Evolutionary conservation across 192 early-diverging fungal species (phyloP).

Genomic region (Dimargaris cristalligena): DNA sequence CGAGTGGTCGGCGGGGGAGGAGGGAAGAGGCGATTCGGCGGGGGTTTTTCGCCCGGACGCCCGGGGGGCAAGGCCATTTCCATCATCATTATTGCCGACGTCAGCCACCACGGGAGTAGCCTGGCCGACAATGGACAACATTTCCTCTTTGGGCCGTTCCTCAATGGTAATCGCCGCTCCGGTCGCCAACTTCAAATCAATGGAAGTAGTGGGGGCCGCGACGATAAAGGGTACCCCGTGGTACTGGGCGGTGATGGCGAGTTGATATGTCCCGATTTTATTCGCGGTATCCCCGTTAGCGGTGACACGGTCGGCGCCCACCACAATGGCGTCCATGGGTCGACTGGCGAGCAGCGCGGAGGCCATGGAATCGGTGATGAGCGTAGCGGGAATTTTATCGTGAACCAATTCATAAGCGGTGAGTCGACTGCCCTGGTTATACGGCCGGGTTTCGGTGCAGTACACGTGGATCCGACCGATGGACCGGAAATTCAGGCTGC

Average conservation of each 20-base stretch:
- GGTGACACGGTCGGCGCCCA: conserved; percentile 93
- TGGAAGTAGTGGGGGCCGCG: conserved; percentile 83
- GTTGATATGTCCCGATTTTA: conserved; percentile 97
- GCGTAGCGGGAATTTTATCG: conserved; percentile 82
- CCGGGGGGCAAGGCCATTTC: conserved; percentile 18
- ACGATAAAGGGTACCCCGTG: conserved; percentile 84
- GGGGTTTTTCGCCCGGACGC: no score
- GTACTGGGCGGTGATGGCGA: conserved; percentile 77
- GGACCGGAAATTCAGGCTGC: conserved; percentile 37
- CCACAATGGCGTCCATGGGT: conserved; percentile 66
- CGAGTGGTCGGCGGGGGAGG: no score
- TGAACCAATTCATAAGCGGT: conserved; percentile 87
- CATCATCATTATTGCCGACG: conserved; percentile 12
- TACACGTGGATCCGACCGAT: conserved; percentile 54
- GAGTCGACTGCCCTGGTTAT: conserved; percentile 91
- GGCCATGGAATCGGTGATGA: conserved; percentile 84
- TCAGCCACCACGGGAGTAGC: conserved; percentile 27
- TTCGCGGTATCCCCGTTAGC: conserved; percentile 96
- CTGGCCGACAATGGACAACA: conserved; percentile 44
- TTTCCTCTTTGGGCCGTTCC: conserved; percentile 56
- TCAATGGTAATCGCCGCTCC: conserved; percentile 80
- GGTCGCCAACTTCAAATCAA: conserved; percentile 54
- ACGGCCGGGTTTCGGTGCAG: conserved; percentile 94
- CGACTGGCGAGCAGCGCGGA: conserved; percentile 58
- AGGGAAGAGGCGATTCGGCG: no score